Base-by-base conservation (phyloP, 2,329 filamentous ascomycete genomes). In the Chrysoporthe cubensis region DNA sequence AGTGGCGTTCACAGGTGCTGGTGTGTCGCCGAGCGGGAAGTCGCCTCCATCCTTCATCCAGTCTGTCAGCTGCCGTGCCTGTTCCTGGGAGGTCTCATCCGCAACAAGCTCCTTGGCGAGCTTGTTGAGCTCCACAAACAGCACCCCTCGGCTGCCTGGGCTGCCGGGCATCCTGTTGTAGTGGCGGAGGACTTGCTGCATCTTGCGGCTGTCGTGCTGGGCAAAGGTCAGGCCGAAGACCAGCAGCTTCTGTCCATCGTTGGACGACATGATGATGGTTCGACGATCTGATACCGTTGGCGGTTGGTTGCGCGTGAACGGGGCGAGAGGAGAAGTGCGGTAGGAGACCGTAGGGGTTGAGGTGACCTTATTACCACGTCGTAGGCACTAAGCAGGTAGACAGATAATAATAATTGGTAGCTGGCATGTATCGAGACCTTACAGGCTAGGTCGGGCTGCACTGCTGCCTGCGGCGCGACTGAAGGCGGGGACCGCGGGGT, bases 171-270 rank as follows among this genome's bases (percentile, higher is more conserved):
- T 44, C 8, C 37, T 65, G 18, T 63, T 18, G 59, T 61, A 68
- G 66, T 69, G 65, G 18, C 68, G 58, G 5, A 69, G 62, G 57
- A 69, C 52, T 54, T 68, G 68, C 37, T 69, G 68, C 66, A 69
- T 68, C 52, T 60, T 69, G 52, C 68, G 68, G 21, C 42, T 69
- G 58, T 69, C 68, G 11, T 69, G 68, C 32, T 69, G 65, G 32
- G 59, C 62, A 54, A 68, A 69, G 21, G 58, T 26, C 16, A 69
- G 66, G 52, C 68, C 68, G 32, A 69, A 67, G 62, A 69, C 68
- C 50, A 69, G 26, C n/a, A 68, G 66, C 65, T 69, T 66, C 44
- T 67, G 60, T 2, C 68, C 68, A 11, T 68, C 56, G 66, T 68
- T 68, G 40, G 40, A 67, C 0, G 68, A 52, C 68, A 69, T 69